Evolutionary conservation across 1,139 yeast genomes (phyloP).

Genomic region (Sugiyamaella paludigena): DNA sequence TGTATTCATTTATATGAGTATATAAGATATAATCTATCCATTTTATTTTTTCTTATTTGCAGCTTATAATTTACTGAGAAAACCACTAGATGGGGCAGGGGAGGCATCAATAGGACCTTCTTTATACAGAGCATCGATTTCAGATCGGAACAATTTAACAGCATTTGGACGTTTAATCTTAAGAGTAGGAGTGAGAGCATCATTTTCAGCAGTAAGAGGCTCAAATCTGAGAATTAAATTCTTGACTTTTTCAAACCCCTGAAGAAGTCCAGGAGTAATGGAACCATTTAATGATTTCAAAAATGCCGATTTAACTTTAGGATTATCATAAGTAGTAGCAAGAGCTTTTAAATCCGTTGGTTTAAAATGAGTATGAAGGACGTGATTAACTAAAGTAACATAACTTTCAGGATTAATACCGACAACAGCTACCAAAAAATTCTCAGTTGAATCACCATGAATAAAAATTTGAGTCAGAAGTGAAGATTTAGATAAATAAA

Average conservation of each 20-base stretch:
- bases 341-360: slow-evolving; percentile 35
- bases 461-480: slow-evolving; percentile 56
- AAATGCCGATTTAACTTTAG: slow-evolving; percentile 35
- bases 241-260: slow-evolving; percentile 62
- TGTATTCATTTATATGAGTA: too few relatives aligned
- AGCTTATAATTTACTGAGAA: too few relatives aligned
- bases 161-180: slow-evolving; percentile 68
- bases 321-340: slow-evolving; percentile 31
- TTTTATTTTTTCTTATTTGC: too few relatives aligned
- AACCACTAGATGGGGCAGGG: too few relatives aligned
- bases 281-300: slow-evolving; percentile 35
- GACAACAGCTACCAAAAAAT: slow-evolving; percentile 59
- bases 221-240: slow-evolving; percentile 59
- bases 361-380: slow-evolving; percentile 25
- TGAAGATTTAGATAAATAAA: slow-evolving; percentile 55
- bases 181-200: slow-evolving; percentile 70
- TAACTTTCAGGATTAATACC: slow-evolving; percentile 54
- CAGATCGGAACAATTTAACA: slow-evolving; percentile 47
- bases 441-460: slow-evolving; percentile 66
- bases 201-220: slow-evolving; percentile 63
- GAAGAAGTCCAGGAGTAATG: slow-evolving; percentile 36
- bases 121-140: slow-evolving; percentile 54
- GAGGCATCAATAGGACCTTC: slow-evolving; percentile 49
- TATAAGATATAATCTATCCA: too few relatives aligned
- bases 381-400: slow-evolving; percentile 31